Evolutionary conservation across 1,139 yeast genomes (phyloP).

Genomic region (Nematodospora anomalae): DNA sequence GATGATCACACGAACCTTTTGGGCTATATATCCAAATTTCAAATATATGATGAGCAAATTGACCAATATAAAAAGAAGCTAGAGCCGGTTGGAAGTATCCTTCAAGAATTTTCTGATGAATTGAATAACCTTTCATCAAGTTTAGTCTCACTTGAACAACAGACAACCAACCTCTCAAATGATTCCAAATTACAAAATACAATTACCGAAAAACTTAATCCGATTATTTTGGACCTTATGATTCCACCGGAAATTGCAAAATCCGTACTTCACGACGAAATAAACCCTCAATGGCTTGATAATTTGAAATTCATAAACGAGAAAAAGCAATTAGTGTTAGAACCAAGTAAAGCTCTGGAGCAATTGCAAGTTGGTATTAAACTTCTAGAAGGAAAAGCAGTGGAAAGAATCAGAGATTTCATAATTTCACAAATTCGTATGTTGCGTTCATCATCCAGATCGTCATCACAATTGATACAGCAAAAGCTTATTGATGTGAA

Average conservation of each 20-base stretch:
- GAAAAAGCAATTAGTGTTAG: slow-evolving; percentile 51
- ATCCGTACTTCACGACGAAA: slow-evolving; percentile 46
- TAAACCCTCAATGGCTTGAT: slow-evolving; percentile 57
- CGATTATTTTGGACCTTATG: slow-evolving; percentile 69
- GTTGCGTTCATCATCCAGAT: slow-evolving; percentile 46
- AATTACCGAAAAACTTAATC: slow-evolving; percentile 61
- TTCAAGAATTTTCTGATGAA: slow-evolving; percentile 55
- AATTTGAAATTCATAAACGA: slow-evolving; percentile 57
- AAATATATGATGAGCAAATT: slow-evolving; percentile 37
- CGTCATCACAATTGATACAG: slow-evolving; percentile 76
- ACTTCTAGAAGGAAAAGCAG: slow-evolving; percentile 48
- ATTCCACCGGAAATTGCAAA: slow-evolving; percentile 68
- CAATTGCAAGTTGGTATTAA: slow-evolving; percentile 42
- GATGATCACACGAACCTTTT: slow-evolving; percentile 6
- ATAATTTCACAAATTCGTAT: slow-evolving; percentile 63
- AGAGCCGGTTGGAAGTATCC: slow-evolving; percentile 38
- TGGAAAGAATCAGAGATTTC: slow-evolving; percentile 76
- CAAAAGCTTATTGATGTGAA: slow-evolving; percentile 57
- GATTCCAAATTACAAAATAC: slow-evolving; percentile 51
- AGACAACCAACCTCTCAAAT: slow-evolving; percentile 37
- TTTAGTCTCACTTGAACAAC: slow-evolving; percentile 56
- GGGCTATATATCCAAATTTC: slow-evolving; percentile 20
- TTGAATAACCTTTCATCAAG: slow-evolving; percentile 60
- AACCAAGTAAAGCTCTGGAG: slow-evolving; percentile 33
- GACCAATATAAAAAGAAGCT: slow-evolving; percentile 36